These are phyloP conservation scores for Passiflora organensis DNA, from an alignment of 345 rosid genomes.

Conservation along the genomic window DNA sequence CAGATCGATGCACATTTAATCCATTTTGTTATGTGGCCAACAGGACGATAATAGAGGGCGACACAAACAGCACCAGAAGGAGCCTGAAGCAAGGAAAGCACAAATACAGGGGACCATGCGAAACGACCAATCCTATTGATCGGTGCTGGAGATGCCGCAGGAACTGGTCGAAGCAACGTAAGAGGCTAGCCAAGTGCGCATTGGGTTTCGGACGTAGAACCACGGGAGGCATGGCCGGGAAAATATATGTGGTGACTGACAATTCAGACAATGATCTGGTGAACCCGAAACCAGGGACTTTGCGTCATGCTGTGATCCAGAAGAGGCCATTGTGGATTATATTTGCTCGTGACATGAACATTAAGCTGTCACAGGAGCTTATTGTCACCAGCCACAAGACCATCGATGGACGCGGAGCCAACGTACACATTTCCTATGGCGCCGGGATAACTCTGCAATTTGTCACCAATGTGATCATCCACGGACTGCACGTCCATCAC, in stretches of 20 bases:
- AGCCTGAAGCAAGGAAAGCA: slow-evolving; percentile 16
- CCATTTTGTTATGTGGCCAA: no score
- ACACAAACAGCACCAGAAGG: slow-evolving; percentile 10
- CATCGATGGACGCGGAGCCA: slow-evolving; percentile 25
- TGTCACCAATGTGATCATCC: slow-evolving; percentile 18
- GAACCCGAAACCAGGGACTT: slow-evolving; percentile 15
- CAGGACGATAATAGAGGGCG: background rate
- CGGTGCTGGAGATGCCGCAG: slow-evolving; percentile 19
- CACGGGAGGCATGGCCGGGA: slow-evolving; percentile 17
- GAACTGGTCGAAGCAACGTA: slow-evolving; percentile 14
- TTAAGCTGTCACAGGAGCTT: slow-evolving; percentile 17
- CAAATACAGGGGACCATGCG: slow-evolving; percentile 12
- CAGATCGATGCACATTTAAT: no score
- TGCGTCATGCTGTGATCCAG: slow-evolving; percentile 23
- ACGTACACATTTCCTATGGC: slow-evolving; percentile 20
- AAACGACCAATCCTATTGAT: slow-evolving; percentile 18
- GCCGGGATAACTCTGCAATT: slow-evolving; percentile 19
- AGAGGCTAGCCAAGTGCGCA: slow-evolving; percentile 18
- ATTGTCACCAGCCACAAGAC: slow-evolving; percentile 17
- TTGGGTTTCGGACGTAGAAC: slow-evolving; percentile 19
- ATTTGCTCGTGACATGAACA: slow-evolving; percentile 13
- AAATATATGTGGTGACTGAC: slow-evolving; percentile 6
- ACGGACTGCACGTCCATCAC: slow-evolving; percentile 13
- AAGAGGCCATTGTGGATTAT: slow-evolving; percentile 24
- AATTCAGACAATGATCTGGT: slow-evolving; percentile 2